phyloP scores from a whole-genome alignment of 208 protist genomes.

The Porcisia deanei region DNA sequence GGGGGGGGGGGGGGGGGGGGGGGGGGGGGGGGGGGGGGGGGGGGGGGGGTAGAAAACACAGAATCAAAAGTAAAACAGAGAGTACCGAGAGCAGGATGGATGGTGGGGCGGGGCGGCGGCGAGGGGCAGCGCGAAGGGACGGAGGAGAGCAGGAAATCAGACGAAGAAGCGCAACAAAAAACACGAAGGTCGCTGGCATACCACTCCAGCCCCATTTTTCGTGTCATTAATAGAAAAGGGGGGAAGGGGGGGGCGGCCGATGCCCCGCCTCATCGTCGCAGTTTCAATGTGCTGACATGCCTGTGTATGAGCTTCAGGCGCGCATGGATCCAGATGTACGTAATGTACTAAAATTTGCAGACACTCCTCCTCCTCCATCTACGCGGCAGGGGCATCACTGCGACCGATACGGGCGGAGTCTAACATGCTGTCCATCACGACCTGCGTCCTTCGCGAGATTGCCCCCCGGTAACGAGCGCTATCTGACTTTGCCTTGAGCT shows the following conservation, averaged over 20 bases:
- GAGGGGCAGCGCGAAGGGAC: too few species aligned
- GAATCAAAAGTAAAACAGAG: not conserved
- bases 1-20: not conserved
- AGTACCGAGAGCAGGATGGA: not conserved
- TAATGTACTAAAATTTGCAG: not conserved
- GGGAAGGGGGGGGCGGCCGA: too few species aligned
- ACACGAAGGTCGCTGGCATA: not conserved
- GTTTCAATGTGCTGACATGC: too few species aligned
- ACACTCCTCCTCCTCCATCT: not conserved
- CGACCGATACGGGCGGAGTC: constrained; percentile 37
- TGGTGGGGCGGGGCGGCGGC: too few species aligned
- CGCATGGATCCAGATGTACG: not conserved
- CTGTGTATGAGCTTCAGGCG: not conserved
- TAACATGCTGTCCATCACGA: constrained; percentile 61
- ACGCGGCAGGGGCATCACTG: not conserved
- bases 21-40: not conserved
- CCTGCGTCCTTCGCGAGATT: constrained; percentile 58
- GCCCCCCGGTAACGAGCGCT: constrained; percentile 35
- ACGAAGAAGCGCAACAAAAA: not conserved
- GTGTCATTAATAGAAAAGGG: not conserved
- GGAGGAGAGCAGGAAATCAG: not conserved
- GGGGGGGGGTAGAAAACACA: not conserved
- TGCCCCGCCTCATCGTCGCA: too few species aligned
- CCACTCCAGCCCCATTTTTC: too few species aligned
- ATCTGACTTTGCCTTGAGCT: constrained; percentile 35